phyloP scores from a whole-genome alignment of 106 monocot species.

The Agapanthus africanus region DNA sequence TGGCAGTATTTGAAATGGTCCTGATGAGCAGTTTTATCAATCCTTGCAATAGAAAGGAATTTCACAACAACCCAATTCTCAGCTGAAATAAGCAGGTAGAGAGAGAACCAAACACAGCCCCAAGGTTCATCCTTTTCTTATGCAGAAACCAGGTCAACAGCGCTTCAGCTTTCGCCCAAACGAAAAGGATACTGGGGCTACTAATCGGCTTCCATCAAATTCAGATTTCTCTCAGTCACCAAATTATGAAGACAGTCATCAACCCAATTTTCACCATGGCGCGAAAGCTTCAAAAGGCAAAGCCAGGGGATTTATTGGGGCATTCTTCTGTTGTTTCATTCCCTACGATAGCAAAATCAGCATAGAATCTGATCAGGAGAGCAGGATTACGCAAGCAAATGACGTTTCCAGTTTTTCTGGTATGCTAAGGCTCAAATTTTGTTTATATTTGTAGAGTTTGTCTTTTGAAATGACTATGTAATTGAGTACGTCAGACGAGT shows the following conservation, averaged over 20 bases:
- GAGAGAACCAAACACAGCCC: no score
- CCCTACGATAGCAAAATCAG: constrained; percentile 14
- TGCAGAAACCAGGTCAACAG: constrained; percentile 19
- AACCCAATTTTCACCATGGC: constrained; percentile 1
- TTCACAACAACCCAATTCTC: no score
- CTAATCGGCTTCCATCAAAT: no score
- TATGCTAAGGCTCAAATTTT: no score
- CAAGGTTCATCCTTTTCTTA: constrained; percentile 5
- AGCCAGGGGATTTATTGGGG: constrained; percentile 10
- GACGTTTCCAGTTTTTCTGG: constrained; percentile 24
- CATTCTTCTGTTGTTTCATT: constrained; percentile 31
- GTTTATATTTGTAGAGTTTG: no score
- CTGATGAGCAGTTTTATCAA: neutral
- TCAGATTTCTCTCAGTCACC: constrained; percentile 23
- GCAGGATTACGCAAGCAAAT: neutral
- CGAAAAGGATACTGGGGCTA: no score
- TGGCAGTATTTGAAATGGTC: constrained; percentile 1
- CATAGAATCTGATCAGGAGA: constrained; percentile 9
- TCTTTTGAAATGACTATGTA: no score
- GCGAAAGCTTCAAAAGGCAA: constrained; percentile 10
- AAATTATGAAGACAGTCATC: constrained; percentile 10
- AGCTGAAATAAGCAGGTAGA: no score
- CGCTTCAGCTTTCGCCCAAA: constrained; percentile 13
- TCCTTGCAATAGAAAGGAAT: no score
- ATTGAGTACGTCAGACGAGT: no score